A percentile compares a stretch with the other conserved stretches of the same genome.
phyloP scores from a whole-genome alignment of 345 rosid species.

The Syzygium grande region DNA sequence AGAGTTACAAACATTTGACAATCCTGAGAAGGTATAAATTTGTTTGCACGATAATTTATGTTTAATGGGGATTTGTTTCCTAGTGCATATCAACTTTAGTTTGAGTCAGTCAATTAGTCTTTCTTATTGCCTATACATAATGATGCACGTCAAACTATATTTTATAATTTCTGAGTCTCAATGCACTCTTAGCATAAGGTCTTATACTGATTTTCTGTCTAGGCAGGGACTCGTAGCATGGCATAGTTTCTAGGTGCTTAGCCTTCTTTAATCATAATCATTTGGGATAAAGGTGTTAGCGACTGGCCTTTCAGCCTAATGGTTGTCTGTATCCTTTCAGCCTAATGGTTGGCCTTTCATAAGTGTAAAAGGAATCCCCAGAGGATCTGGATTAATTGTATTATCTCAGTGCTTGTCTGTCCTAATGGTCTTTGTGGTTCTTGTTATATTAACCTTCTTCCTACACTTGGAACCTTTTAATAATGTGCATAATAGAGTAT shows the following conservation, averaged over 20 bases:
- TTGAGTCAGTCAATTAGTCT: not conserved
- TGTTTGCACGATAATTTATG: not conserved
- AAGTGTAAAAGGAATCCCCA: not conserved
- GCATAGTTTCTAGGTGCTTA: not conserved
- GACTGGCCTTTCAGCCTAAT: not conserved
- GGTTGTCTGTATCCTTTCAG: not conserved
- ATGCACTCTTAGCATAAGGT: not conserved
- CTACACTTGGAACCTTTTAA: not conserved
- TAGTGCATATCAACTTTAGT: not conserved
- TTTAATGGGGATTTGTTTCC: not conserved
- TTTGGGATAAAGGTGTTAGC: not conserved
- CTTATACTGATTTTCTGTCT: not conserved
- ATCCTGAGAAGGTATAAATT: conserved; percentile 55
- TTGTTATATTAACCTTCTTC: not conserved
- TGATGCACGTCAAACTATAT: not conserved
- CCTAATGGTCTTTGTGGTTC: not conserved
- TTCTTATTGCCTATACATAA: not conserved
- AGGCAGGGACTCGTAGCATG: not conserved
- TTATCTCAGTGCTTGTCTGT: not conserved
- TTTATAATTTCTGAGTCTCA: not conserved
- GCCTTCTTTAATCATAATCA: not conserved
- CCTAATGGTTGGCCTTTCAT: not conserved
- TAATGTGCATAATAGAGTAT: not conserved
- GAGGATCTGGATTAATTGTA: not conserved
- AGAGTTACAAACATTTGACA: conserved; percentile 59